These are phyloP conservation scores for Nannochloropsis gaditana DNA, from an alignment of 108 stramenopile genomes.

Conservation along the genomic window DNA sequence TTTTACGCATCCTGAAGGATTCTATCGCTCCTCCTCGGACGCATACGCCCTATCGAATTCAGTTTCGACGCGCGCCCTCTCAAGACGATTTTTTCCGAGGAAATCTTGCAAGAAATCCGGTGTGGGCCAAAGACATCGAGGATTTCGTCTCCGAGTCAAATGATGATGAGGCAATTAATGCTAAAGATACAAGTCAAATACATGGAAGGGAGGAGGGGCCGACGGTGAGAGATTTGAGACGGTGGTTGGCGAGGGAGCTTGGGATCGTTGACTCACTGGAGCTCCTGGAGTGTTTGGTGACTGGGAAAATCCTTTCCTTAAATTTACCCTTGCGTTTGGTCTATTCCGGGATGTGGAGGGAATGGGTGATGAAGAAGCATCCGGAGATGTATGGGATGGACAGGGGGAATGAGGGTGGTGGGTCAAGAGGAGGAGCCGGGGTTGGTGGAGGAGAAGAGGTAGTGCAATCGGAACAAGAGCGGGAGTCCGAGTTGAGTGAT, in stretches of 20 bases:
- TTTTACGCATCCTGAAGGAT: neutral
- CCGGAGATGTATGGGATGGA: slow-evolving; percentile 37
- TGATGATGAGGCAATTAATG: neutral
- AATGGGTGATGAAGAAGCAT: slow-evolving; percentile 27
- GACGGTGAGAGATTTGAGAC: slow-evolving; percentile 50
- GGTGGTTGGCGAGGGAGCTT: slow-evolving; percentile 49
- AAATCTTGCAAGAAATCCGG: slow-evolving; percentile 41
- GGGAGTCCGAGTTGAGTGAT: neutral
- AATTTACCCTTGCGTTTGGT: slow-evolving; percentile 39
- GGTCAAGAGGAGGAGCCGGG: too few relatives aligned
- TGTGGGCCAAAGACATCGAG: slow-evolving; percentile 36
- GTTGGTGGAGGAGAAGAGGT: neutral
- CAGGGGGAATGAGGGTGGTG: slow-evolving; percentile 32
- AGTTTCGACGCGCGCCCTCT: slow-evolving; percentile 52
- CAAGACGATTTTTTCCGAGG: slow-evolving; percentile 57
- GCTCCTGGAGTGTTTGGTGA: slow-evolving; percentile 39
- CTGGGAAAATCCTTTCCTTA: slow-evolving; percentile 37
- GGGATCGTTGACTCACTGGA: slow-evolving; percentile 44
- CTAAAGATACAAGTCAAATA: slow-evolving; percentile 13
- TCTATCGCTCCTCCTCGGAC: slow-evolving; percentile 44
- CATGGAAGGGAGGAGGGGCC: slow-evolving; percentile 38
- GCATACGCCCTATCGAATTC: slow-evolving; percentile 46
- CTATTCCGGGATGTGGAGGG: slow-evolving; percentile 36
- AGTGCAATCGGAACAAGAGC: too few relatives aligned
- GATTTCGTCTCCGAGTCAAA: too few relatives aligned